Conservation (phyloP, 371 early-diverging fungal genomes). For the Mucor lusitanicus region DNA sequence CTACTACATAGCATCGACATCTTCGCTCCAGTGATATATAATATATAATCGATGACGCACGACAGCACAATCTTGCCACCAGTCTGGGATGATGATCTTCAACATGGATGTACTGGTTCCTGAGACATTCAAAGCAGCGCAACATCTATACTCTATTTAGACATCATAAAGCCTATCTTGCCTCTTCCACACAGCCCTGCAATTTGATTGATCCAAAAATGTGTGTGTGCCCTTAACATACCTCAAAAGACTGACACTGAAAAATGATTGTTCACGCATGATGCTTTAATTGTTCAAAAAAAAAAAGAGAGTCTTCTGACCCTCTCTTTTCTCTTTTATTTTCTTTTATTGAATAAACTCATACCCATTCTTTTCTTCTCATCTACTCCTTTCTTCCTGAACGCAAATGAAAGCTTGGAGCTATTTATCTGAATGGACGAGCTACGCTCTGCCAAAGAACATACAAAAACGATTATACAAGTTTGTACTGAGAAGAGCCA, state of each 20-base stretch:
- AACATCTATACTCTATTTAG: no score
- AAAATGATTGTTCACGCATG: neutral
- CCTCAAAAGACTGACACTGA: neutral
- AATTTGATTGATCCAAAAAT: neutral
- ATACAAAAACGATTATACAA: constrained; percentile 86
- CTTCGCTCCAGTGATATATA: no score
- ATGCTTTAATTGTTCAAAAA: neutral
- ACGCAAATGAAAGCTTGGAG: constrained; percentile 54
- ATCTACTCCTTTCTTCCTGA: neutral
- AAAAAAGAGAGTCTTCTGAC: neutral
- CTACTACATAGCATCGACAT: no score
- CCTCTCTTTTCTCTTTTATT: neutral
- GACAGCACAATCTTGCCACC: no score
- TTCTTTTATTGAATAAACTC: neutral
- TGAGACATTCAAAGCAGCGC: no score
- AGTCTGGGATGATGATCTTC: no score
- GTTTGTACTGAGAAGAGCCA: constrained; percentile 79
- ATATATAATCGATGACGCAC: no score
- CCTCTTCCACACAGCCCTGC: neutral
- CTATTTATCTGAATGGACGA: constrained; percentile 45
- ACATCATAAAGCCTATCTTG: no score
- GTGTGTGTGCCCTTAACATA: neutral
- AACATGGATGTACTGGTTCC: no score
- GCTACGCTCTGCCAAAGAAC: constrained; percentile 64
- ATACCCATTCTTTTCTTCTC: neutral